Evolutionary conservation across 116 monocot species (phyloP), one percentile per base, ranked within the genome.

Genomic region (Zostera marina): DNA sequence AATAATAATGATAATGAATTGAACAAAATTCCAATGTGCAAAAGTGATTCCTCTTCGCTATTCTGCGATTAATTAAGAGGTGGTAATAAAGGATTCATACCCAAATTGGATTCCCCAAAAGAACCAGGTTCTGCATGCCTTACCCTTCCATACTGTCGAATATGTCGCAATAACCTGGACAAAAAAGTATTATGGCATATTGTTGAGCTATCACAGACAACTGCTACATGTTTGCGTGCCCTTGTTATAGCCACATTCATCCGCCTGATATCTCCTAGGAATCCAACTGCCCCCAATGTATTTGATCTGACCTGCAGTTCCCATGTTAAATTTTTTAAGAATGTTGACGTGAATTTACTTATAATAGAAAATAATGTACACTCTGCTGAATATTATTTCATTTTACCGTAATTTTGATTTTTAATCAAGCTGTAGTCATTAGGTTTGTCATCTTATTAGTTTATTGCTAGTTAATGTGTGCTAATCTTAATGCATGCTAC

Each of bases 161-260:
- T 85, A 52, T 96, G 89, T 25, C 90, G 88, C 60, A 96, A 69
- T 7, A 96, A 79, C 78, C 96, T 82, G 5, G 96, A 89, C 52
- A 96, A 59, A 68, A 85, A 96, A 56, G 85, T 76, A 68, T 89
- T 89, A 70, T 96, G 85, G 80, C 96, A 96, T 56, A 96, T 82
- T 39, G 96, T 96, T 13, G 90, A 96, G 74, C 85, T 96, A 44
- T 96, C 90, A 32, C 96, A 96, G 4, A 96, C 78, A 2, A 96
- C 41, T 2, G 90, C 90, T 4, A 89, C 72, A 42, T 96, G 96
- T 53, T 89, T 89, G 12, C 90, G 77, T 16, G 85, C 96, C 63
- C 96, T 77, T 24, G 96, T 96, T 66, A 96, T 70, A 5, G 96
- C 90, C 1, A 89, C 89, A 64, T 96, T 96, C 71, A 96, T 96